Base-by-base conservation (phyloP, 345 rosid genomes). In the Syzygium oleosum region DNA sequence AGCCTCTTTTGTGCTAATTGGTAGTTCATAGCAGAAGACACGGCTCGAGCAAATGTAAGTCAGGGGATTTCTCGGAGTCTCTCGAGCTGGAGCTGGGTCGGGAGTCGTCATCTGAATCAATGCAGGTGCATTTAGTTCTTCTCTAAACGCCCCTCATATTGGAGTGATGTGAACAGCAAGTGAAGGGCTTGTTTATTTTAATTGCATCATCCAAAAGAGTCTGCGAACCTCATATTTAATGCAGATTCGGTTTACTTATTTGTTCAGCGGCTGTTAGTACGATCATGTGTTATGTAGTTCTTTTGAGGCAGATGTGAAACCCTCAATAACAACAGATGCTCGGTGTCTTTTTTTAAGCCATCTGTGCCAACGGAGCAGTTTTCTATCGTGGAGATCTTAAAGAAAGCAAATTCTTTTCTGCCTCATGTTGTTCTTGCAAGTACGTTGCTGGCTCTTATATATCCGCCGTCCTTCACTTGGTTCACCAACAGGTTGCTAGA, bases 391-490 rank as follows among this genome's bases (percentile, higher is more conserved):
- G 91, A 91, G 88, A 91, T 95, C 89, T 88, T 97, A 91, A 93
- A 94, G 94, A 92, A 94, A 55, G 92, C 99, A 56, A 96, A 96
- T 91, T 92, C 96, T 21, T 85, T 95, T 83, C 92, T 97, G 90
- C 99, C 99, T 90, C 97, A 97, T 86, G 96, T 93, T 23, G 96
- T 97, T 65, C 93, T 96, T 80, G 98, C 95, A 43, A 96, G 98
- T 92, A 94, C 99, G 22, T 14, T 96, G 65, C 87, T 96, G 93
- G 99, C 99, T 92, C 96, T 97, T 89, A 86, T 94, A 55, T 96
- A 91, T 91, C 99, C 99, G 6, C 99, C 99, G 21, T 95, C 99
- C 68, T 97, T 97, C 94, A 86, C 99, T 19, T 97, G 99, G 99
- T 97, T 96, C 90, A 97, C 99, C 12, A 93, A 92, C 93, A 97